Evolutionary conservation across 1,139 yeast genomes (phyloP), one percentile per base, ranked within the genome.

Genomic region (Taiozyma sp.): DNA sequence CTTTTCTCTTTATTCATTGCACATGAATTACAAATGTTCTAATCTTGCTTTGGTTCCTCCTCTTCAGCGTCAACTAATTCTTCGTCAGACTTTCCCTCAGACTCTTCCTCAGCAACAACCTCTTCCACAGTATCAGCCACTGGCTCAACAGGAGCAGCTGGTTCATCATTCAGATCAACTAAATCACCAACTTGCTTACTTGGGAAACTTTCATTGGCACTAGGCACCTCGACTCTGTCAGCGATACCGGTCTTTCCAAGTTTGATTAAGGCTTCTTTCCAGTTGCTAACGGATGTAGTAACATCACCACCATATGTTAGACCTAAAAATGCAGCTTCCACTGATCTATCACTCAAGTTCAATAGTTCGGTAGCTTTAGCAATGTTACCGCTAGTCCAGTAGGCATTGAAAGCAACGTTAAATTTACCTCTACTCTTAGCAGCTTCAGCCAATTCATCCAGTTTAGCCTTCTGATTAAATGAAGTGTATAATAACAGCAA

Each of bases 401-500:
- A 82, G 24, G 97, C 86, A 67, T 88, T 90, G 75, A 91, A 93
- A 42, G 99, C 97, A 56, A 93, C 76, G 66, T 93, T 93, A 69
- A 83, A 88, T 67, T 85, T 85, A 47, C 97, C 97, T 45, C 74
- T 76, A 22, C 69, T 70, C 61, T 79, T 82, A 49, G 96, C 91
- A 49, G 71, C 71, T 49, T 74, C 72, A 6, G 95, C 96, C 50
- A 88, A 73, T 53, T 75, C 72, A 34, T 72, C 67, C 57, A 93
- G 77, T 47, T 82, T 85, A 13, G 70, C 68, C 60, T 73, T 74
- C 66, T 88, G 77, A 63, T 89, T 91, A 47, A 93, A 78, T 11
- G 97, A 86, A 7, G 97, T 85, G 68, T 90, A 84, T 59, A 95
- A 71, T 58, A 93, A 79, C 58, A 93, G 78, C 61, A 93, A 75